These are phyloP conservation scores for Penicillium sp. DNA, from an alignment of 2,329 filamentous ascomycete genomes.

Conservation along the genomic window DNA sequence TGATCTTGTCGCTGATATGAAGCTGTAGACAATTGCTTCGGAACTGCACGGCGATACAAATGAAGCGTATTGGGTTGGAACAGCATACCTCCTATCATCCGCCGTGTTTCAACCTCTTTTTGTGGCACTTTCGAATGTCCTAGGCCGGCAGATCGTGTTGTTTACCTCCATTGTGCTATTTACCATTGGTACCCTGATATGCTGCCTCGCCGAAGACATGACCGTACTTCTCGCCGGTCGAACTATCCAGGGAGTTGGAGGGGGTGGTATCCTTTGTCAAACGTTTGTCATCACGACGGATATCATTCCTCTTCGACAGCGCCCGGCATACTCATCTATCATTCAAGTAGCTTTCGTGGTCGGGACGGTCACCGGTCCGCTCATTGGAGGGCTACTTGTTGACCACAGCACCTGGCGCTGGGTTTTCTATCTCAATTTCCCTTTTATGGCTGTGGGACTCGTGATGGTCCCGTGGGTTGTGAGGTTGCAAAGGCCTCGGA, in stretches of 20 bases:
- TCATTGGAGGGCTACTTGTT: slow-evolving; percentile 8
- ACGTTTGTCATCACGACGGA: neutral
- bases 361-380: slow-evolving; percentile 7
- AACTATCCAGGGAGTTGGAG: neutral
- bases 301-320: neutral
- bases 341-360: neutral
- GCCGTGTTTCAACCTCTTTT: slow-evolving; percentile 7
- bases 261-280: neutral
- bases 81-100: slow-evolving; percentile 7
- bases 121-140: slow-evolving; percentile 6
- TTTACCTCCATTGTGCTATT: neutral
- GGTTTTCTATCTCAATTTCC: slow-evolving; percentile 12
- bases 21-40: slow-evolving; percentile 6
- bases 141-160: neutral
- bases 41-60: slow-evolving; percentile 8
- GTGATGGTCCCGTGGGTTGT: neutral
- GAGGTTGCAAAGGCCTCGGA: slow-evolving; percentile 1
- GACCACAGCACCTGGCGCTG: slow-evolving; percentile 10
- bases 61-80: slow-evolving; percentile 10
- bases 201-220: neutral
- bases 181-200: neutral
- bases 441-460: neutral
- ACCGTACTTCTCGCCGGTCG: neutral
- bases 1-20: neutral
- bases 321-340: neutral